These are phyloP conservation scores for Thyridium curvatum DNA, from an alignment of 2,329 filamentous ascomycete genomes.

Conservation along the genomic window DNA sequence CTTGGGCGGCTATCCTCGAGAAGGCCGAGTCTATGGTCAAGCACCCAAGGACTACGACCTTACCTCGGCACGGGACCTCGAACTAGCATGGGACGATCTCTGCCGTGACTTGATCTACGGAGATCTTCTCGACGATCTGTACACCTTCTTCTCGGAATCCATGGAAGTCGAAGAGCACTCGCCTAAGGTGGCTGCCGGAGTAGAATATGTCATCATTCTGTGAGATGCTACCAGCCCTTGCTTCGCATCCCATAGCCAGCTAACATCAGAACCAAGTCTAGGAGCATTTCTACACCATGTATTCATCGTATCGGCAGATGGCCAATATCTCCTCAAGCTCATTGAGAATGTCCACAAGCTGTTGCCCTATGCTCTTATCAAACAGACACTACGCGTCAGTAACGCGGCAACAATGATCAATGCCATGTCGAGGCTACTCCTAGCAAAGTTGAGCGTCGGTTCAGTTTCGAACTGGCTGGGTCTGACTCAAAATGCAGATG, in stretches of 20 bases:
- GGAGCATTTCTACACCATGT: slow-evolving; percentile 70
- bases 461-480: slow-evolving; percentile 76
- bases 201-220: slow-evolving; percentile 65
- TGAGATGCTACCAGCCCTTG: slow-evolving; percentile 29
- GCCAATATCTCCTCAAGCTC: slow-evolving; percentile 66
- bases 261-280: slow-evolving; percentile 30
- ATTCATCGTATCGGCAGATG: slow-evolving; percentile 67
- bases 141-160: slow-evolving; percentile 53
- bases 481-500: slow-evolving; percentile 61
- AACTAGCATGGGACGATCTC: slow-evolving; percentile 60
- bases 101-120: slow-evolving; percentile 63
- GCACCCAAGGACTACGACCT: slow-evolving; percentile 45
- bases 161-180: slow-evolving; percentile 59
- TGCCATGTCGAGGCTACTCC: slow-evolving; percentile 63
- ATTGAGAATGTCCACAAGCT: slow-evolving; percentile 64
- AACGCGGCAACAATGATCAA: slow-evolving; percentile 80
- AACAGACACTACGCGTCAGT: slow-evolving; percentile 67
- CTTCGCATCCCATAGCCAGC: not conserved
- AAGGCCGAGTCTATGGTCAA: slow-evolving; percentile 10
- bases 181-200: slow-evolving; percentile 53
- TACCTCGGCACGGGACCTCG: slow-evolving; percentile 52
- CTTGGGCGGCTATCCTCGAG: slow-evolving; percentile 50
- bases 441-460: slow-evolving; percentile 72
- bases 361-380: slow-evolving; percentile 64
- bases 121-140: slow-evolving; percentile 57